phyloP scores from a whole-genome alignment of 306 rosid genomes.

The Ammopiptanthus mongolicus region DNA sequence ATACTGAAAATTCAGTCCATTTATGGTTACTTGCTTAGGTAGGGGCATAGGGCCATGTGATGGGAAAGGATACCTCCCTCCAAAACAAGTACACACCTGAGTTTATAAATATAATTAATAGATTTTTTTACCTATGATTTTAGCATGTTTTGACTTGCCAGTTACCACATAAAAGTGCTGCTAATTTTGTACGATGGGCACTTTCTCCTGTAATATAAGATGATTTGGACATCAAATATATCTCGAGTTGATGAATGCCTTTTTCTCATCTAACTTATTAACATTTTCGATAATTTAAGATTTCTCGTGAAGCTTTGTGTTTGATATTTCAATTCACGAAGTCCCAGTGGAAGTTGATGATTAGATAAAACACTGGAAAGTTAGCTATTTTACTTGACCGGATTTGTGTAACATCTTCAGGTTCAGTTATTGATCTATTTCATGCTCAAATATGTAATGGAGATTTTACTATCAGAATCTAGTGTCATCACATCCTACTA shows the following conservation, averaged over 20 bases:
- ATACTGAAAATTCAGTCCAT: not conserved
- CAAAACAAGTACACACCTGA: not conserved
- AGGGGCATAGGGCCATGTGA: not conserved
- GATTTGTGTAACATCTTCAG: conserved; percentile 41
- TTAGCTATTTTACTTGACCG: conserved; percentile 26
- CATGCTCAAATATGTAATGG: conserved; percentile 98
- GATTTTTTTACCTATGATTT: not conserved
- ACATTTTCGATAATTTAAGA: not conserved
- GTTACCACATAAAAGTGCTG: not conserved
- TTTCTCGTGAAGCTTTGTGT: not conserved
- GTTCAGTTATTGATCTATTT: conserved; percentile 95
- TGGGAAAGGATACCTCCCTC: not conserved
- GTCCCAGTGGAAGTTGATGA: conserved; percentile 20
- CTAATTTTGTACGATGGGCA: not conserved
- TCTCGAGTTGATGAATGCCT: not conserved
- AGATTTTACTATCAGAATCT: conserved; percentile 88
- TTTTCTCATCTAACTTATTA: not conserved
- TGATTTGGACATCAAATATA: not conserved
- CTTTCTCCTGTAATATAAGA: not conserved
- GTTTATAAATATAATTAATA: not conserved
- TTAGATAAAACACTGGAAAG: not conserved
- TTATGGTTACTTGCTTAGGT: not conserved
- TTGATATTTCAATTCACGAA: not conserved
- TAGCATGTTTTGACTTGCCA: not conserved
- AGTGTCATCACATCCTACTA: conserved; percentile 93